Conservation (phyloP, 768 basidiomycete genomes). For the Chalciporus chontae region DNA sequence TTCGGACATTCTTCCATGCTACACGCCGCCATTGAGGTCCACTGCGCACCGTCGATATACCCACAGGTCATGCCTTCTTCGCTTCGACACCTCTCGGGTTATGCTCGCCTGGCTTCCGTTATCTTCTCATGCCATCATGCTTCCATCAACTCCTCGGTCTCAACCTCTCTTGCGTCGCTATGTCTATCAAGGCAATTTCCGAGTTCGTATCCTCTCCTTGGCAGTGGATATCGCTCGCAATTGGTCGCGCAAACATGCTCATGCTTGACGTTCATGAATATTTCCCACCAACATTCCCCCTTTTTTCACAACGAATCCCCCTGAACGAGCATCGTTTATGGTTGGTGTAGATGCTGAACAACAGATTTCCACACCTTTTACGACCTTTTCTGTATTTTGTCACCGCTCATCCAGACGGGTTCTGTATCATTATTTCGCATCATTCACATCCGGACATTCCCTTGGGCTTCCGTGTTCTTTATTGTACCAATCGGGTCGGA, state of each 20-base stretch:
- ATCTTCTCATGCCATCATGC: constrained; percentile 21
- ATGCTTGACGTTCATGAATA: constrained; percentile 7
- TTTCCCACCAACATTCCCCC: constrained; percentile 2
- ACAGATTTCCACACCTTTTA: constrained; percentile 29
- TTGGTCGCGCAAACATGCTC: not conserved
- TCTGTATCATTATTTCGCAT: constrained; percentile 37
- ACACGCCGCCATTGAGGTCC: constrained; percentile 15
- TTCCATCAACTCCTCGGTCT: constrained; percentile 25
- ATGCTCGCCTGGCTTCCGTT: constrained; percentile 18
- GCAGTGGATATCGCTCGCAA: not conserved
- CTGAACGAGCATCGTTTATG: constrained; percentile 4
- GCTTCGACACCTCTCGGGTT: constrained; percentile 15
- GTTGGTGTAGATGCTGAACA: constrained; percentile 12
- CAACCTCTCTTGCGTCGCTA: constrained; percentile 1
- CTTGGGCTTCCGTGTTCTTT: constrained; percentile 18
- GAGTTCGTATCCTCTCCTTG: constrained; percentile 4
- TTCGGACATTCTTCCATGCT: constrained; percentile 24
- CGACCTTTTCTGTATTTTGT: constrained; percentile 30
- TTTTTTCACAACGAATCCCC: constrained; percentile 4
- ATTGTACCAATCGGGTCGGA: constrained; percentile 20
- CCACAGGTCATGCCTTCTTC: constrained; percentile 18
- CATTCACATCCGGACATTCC: constrained; percentile 23
- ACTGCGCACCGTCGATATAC: constrained; percentile 17
- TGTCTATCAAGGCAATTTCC: constrained; percentile 15
- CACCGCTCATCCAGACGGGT: constrained; percentile 17